Evolutionary conservation across 768 basidiomycete genomes (phyloP).

Genomic region (Termitomyces sp.): DNA sequence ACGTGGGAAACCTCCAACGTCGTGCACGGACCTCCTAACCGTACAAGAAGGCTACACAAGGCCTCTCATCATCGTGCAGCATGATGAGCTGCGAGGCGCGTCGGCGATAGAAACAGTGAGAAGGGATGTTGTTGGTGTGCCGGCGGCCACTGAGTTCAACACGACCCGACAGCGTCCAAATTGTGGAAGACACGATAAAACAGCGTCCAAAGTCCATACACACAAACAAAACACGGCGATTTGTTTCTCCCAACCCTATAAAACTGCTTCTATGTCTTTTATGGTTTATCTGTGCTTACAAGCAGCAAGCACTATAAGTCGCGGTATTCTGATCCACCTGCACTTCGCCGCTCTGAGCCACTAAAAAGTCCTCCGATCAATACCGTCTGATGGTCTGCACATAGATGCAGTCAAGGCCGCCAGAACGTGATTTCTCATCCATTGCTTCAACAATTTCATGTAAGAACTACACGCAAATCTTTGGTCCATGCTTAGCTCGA

Average conservation of each 20-base stretch:
- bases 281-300: not conserved
- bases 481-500: not conserved
- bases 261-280: not conserved
- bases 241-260: not conserved
- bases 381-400: not conserved
- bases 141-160: slow-evolving; percentile 52
- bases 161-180: slow-evolving; percentile 67
- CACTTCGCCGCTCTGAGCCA: not conserved
- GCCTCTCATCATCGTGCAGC: slow-evolving; percentile 16
- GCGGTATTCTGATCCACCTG: not conserved
- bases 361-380: not conserved
- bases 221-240: slow-evolving; percentile 34
- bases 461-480: not conserved
- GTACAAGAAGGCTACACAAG: slow-evolving; percentile 13
- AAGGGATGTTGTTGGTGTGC: slow-evolving; percentile 42
- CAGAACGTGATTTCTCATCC: not conserved
- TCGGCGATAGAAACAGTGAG: slow-evolving; percentile 22
- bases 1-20: slow-evolving; percentile 50
- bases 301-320: not conserved
- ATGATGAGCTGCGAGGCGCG: slow-evolving; percentile 6
- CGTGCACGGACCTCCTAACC: slow-evolving; percentile 53
- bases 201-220: slow-evolving; percentile 50
- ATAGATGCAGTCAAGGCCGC: not conserved
- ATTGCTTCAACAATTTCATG: not conserved
- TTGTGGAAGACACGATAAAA: slow-evolving; percentile 72